A percentile compares a stretch with the other conserved stretches of the same genome.
phyloP scores from a whole-genome alignment of 2,329 filamentous ascomycete species.

The Emergomyces pasteurianus region DNA sequence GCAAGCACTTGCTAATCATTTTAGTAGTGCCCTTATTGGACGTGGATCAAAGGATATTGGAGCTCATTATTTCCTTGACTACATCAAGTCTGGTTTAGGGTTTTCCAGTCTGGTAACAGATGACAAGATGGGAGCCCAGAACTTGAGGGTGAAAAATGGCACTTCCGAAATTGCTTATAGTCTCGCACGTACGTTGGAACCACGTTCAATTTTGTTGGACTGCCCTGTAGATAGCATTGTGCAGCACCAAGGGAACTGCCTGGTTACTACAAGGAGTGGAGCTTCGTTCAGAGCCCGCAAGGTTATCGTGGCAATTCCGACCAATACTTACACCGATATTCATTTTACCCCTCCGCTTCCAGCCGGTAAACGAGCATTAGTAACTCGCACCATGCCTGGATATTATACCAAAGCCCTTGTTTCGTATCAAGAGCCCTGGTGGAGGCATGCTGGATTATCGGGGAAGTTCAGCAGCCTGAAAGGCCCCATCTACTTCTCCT shows the following conservation, averaged over 20 bases:
- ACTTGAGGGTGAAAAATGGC: background rate
- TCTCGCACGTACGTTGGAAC: constrained; percentile 18
- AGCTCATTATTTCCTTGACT: background rate
- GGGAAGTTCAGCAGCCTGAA: constrained; percentile 28
- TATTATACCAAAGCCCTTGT: constrained; percentile 29
- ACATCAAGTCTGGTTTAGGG: constrained; percentile 6
- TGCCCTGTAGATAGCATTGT: constrained; percentile 10
- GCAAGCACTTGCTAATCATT: background rate
- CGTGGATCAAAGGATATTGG: background rate
- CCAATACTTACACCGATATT: constrained; percentile 36
- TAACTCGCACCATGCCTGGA: constrained; percentile 21
- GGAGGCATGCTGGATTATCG: constrained; percentile 20
- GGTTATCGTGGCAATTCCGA: constrained; percentile 39
- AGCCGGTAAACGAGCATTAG: constrained; percentile 15
- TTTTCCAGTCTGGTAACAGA: background rate
- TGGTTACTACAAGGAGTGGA: background rate
- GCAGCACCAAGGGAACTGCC: background rate
- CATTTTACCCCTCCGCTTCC: constrained; percentile 34
- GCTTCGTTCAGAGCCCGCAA: constrained; percentile 15
- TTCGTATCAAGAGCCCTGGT: constrained; percentile 33
- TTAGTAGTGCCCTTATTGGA: background rate
- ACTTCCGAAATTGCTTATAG: background rate
- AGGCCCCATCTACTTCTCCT: constrained; percentile 28
- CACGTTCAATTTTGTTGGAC: constrained; percentile 10
- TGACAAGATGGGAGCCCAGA: background rate